A percentile compares a stretch with the other conserved stretches of the same genome.
These are phyloP conservation scores for Symmetrospora coprosmae DNA, from an alignment of 768 basidiomycete species.

Conservation along the genomic window DNA sequence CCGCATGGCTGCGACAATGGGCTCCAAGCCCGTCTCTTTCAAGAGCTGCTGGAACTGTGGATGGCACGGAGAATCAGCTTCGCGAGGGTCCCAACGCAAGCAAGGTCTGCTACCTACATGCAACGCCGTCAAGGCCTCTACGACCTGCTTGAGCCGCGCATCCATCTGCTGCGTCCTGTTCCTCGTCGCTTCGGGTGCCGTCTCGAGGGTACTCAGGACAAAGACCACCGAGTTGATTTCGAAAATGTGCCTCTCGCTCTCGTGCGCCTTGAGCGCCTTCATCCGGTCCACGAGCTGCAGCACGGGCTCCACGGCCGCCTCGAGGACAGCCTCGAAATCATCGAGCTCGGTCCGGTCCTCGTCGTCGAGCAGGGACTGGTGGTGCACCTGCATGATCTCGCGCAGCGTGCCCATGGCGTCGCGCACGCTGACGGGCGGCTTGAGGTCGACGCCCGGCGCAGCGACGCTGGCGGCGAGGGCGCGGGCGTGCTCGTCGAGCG, in stretches of 20 bases:
- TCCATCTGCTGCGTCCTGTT: constrained; percentile 51
- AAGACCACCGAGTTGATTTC: constrained; percentile 74
- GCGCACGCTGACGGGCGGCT: constrained; percentile 63
- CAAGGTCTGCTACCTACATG: constrained; percentile 50
- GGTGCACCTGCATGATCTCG: constrained; percentile 78
- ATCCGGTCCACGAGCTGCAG: constrained; percentile 57
- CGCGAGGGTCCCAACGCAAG: neutral
- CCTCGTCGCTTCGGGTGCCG: constrained; percentile 51
- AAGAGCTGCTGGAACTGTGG: constrained; percentile 38
- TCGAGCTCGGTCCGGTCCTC: constrained; percentile 29
- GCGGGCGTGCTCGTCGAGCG: constrained; percentile 69
- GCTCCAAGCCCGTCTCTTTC: constrained; percentile 40
- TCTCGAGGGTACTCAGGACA: constrained; percentile 54
- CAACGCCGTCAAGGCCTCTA: constrained; percentile 55
- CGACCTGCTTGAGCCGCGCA: constrained; percentile 49
- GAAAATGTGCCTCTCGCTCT: constrained; percentile 73
- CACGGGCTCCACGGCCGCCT: constrained; percentile 71
- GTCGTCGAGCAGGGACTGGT: constrained; percentile 63
- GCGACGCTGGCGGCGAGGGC: constrained; percentile 44
- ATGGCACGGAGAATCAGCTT: neutral
- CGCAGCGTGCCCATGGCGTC: constrained; percentile 71
- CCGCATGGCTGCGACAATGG: constrained; percentile 38
- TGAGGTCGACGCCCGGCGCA: constrained; percentile 49
- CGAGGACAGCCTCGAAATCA: constrained; percentile 57
- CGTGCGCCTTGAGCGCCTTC: constrained; percentile 45